Base-by-base conservation (phyloP, 345 rosid genomes). In the Heritiera littoralis region DNA sequence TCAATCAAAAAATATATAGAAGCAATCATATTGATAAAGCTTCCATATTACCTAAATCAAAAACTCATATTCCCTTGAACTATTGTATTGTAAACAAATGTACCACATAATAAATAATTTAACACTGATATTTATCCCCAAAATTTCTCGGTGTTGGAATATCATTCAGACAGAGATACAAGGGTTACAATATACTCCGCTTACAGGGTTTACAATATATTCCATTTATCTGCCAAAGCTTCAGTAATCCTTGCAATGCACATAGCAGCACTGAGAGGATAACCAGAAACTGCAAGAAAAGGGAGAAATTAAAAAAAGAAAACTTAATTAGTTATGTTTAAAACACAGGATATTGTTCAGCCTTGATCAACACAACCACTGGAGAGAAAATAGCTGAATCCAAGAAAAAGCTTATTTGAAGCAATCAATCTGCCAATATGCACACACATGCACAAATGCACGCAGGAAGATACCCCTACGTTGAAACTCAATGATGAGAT, bases 191-290 rank as follows among this genome's bases (percentile, higher is more conserved):
- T 35, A 35, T 35, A 35, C 38, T 35, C 38, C 38, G 38, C 38
- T 3, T 35, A 35, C 66, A 52, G 75, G 78, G 41, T 3, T 45
- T 80, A 89, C 60, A 85, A 76, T 54, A 89, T 79, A 48, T 80
- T 75, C 90, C 91, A 89, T 66, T 87, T 89, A 46, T 86, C 84
- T 65, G 88, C 81, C 66, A 91, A 72, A 0, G 93, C 95, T 84
- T 93, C 98, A 28, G 93, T 91, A 77, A 93, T 86, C 80, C 91
- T 92, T 66, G 89, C 78, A 81, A 95, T 91, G 77, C 97, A 93
- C 79, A 91, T 89, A 2, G 97, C 98, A 67, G 98, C 98, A 74
- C 95, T 92, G 73, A 93, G 74, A 7, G 97, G 98, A 82, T 93
- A 95, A 46, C 89, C 94, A 59, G 98, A 95, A 87, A 95, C 98